Evolutionary conservation across 805 yeast genomes (phyloP), one percentile per base, ranked within the genome.

Genomic region (Saturnispora zaruensis): DNA sequence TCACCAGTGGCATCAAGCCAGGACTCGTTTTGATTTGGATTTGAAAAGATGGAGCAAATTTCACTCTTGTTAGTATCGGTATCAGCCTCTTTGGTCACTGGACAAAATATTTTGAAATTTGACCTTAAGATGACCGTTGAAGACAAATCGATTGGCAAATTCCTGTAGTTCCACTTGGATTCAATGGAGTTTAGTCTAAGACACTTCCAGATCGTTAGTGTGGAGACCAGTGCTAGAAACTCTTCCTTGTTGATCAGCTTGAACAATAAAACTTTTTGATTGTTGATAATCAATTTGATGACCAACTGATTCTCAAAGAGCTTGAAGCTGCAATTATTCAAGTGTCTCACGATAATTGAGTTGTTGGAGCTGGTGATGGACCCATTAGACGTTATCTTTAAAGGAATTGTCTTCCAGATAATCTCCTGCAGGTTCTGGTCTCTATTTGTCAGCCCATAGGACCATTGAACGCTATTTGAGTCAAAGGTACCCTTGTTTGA

Each of bases 1-100:
- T 79, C 82, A 0, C 86, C 89, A 82, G 81, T 82, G 1, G 85
- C 78, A 47, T 72, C 74, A 59, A 83, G 83, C 91, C 91, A 85
- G 4, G 81, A 81, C 58, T 79, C 86, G 51, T 59, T n/a, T 55
- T 45, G 42, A 49, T 52, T 44, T 2, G 44, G 6, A 3, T 38
- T 37, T 5, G 47, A 52, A 28, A 45, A 53, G 16, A 51, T 33
- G 24, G 57, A 53, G n/a, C 67, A 66, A 28, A 28, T 28, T 28
- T 28, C 32, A 9, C 14, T 28, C n/a, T 14, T 9, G 16, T 74
- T 57, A 52, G 66, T 71, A 50, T 68, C 69, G 67, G 67, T 18
- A 11, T 26, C 20, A 5, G 80, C 77, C 13, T 36, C 40, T 36
- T 36, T 7, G 2, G 20, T 18, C 18, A 23, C 21, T n/a, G 40